These are phyloP conservation scores for Neopestalotiopsis clavispora DNA, from an alignment of 2,329 filamentous ascomycete species.

Conservation along the genomic window DNA sequence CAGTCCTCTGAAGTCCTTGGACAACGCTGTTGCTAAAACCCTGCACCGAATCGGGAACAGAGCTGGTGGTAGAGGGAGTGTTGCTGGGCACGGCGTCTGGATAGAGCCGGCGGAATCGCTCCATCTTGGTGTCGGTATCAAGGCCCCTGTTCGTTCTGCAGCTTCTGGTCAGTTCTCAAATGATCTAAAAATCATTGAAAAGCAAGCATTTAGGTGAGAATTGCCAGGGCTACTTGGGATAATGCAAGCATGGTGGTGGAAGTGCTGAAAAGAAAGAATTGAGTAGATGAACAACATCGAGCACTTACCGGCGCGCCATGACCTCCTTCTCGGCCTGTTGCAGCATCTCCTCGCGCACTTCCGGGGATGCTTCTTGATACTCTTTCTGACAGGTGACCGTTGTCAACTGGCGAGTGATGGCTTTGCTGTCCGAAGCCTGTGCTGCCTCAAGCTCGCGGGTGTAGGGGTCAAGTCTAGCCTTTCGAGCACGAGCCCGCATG, in stretches of 20 bases:
- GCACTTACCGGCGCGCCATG: constrained; percentile 24
- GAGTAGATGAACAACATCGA: no score
- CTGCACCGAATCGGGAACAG: background rate
- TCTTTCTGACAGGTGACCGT: constrained; percentile 11
- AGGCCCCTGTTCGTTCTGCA: constrained; percentile 18
- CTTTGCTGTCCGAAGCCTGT: constrained; percentile 27
- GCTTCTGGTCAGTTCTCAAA: background rate
- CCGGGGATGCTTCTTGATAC: constrained; percentile 19
- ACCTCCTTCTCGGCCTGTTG: constrained; percentile 22
- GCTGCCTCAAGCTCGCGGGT: constrained; percentile 25
- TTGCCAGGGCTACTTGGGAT: no score
- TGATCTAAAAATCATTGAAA: background rate
- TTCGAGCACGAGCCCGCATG: constrained; percentile 28
- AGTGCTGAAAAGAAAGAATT: background rate
- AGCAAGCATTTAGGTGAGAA: background rate
- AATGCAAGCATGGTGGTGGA: no score
- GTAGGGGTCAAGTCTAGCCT: constrained; percentile 21
- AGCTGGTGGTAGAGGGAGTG: background rate
- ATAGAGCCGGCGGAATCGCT: constrained; percentile 17
- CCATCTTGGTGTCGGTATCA: constrained; percentile 23
- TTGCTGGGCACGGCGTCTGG: background rate
- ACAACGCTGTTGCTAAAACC: background rate
- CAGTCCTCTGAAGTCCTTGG: no score
- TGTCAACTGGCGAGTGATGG: constrained; percentile 26
- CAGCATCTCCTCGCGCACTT: constrained; percentile 20